Evolutionary conservation across 2,329 filamentous ascomycete species (phyloP).

Genomic region (Xylariaceae sp.): DNA sequence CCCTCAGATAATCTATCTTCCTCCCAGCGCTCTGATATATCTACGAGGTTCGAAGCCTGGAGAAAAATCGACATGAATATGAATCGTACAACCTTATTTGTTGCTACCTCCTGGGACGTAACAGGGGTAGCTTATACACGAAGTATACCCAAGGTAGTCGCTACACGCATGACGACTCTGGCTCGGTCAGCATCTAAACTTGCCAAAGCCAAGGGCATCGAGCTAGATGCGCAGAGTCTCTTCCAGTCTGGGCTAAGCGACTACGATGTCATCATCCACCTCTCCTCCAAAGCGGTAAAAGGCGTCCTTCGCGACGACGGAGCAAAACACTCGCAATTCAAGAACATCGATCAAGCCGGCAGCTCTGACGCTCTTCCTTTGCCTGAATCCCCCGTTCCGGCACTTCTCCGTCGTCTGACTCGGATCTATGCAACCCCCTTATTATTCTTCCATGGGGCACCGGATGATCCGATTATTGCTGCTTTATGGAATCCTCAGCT

Average conservation of each 20-base stretch:
- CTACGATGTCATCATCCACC: slow-evolving; percentile 81
- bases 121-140: slow-evolving; percentile 80
- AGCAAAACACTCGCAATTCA: slow-evolving; percentile 58
- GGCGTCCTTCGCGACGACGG: slow-evolving; percentile 37
- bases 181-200: slow-evolving; percentile 72
- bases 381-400: slow-evolving; percentile 58
- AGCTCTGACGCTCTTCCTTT: slow-evolving; percentile 39
- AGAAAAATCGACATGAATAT: slow-evolving; percentile 84
- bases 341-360: slow-evolving; percentile 70
- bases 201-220: slow-evolving; percentile 50
- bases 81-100: slow-evolving; percentile 79
- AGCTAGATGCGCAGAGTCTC: slow-evolving; percentile 56
- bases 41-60: slow-evolving; percentile 76
- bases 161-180: slow-evolving; percentile 76
- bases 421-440: slow-evolving; percentile 65
- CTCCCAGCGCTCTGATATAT: slow-evolving; percentile 60
- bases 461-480: slow-evolving; percentile 54
- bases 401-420: slow-evolving; percentile 67
- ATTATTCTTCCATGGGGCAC: slow-evolving; percentile 74
- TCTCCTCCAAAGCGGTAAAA: slow-evolving; percentile 56
- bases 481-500: slow-evolving; percentile 59
- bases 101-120: slow-evolving; percentile 73
- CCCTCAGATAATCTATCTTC: slow-evolving; percentile 62
- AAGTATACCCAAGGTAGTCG: slow-evolving; percentile 76
- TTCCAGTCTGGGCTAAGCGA: slow-evolving; percentile 73